Base-by-base conservation (phyloP, 23 red algal genomes). In the Gracilaria domingensis region DNA sequence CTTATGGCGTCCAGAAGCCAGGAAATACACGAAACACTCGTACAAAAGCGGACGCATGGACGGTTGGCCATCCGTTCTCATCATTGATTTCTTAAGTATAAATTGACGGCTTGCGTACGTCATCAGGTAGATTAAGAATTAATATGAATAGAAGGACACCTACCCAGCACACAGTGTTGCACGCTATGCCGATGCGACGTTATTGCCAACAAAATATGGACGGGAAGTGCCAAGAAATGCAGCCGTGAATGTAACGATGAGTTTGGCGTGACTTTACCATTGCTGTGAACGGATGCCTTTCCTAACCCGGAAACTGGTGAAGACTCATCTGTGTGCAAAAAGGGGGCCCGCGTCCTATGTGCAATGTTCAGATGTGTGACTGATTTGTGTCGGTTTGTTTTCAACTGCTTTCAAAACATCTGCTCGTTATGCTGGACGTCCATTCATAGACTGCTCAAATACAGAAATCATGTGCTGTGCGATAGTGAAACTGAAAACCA, bases 401-500 rank as follows among this genome's bases (percentile, higher is more conserved):
- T n/a, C n/a, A n/a, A n/a, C n/a, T n/a, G n/a, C n/a, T n/a, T n/a
- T n/a, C n/a, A n/a, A n/a, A n/a, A n/a, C n/a, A n/a, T n/a, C n/a
- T n/a, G n/a, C n/a, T 51, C 30, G 72, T 77, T 77, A 77, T 45
- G 72, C 12, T 32, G 26, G 35, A 18, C 40, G 42, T 51, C 72
- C 72, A 26, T 50, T 51, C 72, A 77, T 49, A 32, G 34, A 50
- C 47, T 87, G 44, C n/a, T 95, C 92, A 79, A 95, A 56, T 60
- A 75, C 76, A 17, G 51, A 75, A 38, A 95, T 95, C 39, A 82
- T 88, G 48, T 95, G 92, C 39, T 95, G 92, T 4, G 92, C 92
- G 28, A 95, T 82, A 9, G 92, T 95, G 49, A 95, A 95, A 24
- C 82, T 88, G 50, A 95, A 95, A 4, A 95, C 76, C 39, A 95